Conservation (phyloP, 495 filamentous ascomycete species). For the Neurospora sublineolata region DNA sequence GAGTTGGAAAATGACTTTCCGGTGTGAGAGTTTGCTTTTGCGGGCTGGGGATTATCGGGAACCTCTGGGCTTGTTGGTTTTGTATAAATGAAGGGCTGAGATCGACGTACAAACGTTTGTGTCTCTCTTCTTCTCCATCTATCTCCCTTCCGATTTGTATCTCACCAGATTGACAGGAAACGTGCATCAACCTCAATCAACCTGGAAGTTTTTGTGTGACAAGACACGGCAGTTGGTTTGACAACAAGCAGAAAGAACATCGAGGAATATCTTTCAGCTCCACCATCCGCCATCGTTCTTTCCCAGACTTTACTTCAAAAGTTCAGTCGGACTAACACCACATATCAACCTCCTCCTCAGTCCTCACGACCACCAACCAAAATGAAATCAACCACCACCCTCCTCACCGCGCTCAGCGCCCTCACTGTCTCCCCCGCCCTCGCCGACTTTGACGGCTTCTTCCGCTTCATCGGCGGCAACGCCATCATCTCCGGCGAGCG, state of each 20-base stretch:
- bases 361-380: neutral
- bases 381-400: slow-evolving; percentile 4
- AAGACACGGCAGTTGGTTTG: neutral
- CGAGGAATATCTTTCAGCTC: neutral
- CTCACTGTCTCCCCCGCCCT: neutral
- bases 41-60: neutral
- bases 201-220: neutral
- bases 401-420: slow-evolving; percentile 1
- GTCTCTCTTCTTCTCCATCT: neutral
- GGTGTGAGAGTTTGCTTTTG: neutral
- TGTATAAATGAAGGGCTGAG: neutral
- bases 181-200: neutral
- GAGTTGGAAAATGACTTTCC: neutral
- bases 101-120: neutral
- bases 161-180: neutral
- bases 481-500: slow-evolving; percentile 7
- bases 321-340: neutral
- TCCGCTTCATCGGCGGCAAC: slow-evolving; percentile 8
- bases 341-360: neutral
- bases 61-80: neutral
- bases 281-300: neutral
- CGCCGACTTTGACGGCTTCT: slow-evolving; percentile 9
- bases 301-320: neutral
- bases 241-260: neutral
- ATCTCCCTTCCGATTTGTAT: neutral